Evolutionary conservation across 2,329 filamentous ascomycete species (phyloP), one percentile per base, ranked within the genome.

Genomic region (Cercospora berteroae): DNA sequence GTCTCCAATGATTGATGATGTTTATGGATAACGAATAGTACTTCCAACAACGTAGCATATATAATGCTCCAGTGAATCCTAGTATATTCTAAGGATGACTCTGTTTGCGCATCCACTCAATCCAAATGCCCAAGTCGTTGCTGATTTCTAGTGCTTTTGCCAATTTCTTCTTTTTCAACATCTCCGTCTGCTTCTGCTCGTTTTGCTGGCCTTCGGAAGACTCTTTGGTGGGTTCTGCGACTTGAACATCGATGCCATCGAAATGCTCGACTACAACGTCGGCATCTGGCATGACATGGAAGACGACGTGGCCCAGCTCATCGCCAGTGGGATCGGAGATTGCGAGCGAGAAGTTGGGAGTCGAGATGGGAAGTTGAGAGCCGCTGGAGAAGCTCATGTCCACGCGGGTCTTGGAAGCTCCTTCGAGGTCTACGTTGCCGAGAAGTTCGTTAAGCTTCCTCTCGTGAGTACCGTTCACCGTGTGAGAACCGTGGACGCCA

Each of bases 81-180:
- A 39, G 36, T 39, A 10, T 36, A 39, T 39, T n/a, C 36, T 39
- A 23, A 50, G 36, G 36, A 39, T 50, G 52, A 31, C 25, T 58
- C 16, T 58, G 39, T 60, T 52, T 63, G 27, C 68, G 58, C 69
- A 85, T 69, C 82, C 83, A 86, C 76, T 86, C 84, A 8, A 79
- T 78, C 83, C 84, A 86, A 27, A 85, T 76, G 0, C 82, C 82
- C 50, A 86, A 68, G 76, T 86, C 82, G 39, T 81, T 83, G 65
- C 77, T 79, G 4, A 83, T 70, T 60, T 84, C 83, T 65, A 86
- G 67, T 63, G 81, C 83, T 65, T 73, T 78, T 1, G 76, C 81
- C 64, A 85, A 52, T 70, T 78, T 78, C 69, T 75, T 79, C 6
- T 68, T 68, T 18, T 68, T 74, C 62, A 70, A 69, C 58, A 70